These are phyloP conservation scores for Leccinum broughii DNA, from an alignment of 768 basidiomycete species.

Conservation along the genomic window DNA sequence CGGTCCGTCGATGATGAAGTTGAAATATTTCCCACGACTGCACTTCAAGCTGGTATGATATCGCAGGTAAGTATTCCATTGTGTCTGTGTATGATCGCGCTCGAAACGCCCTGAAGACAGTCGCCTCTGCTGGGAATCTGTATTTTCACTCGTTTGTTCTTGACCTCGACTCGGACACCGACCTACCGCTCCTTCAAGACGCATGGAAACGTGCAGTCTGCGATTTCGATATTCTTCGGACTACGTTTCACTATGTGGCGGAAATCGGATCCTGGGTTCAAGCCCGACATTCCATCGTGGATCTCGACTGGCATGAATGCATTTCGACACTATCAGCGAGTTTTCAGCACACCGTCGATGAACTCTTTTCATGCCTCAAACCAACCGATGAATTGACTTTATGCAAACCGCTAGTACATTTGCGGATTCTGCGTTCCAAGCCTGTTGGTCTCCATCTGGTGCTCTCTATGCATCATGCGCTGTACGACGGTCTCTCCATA, in stretches of 20 bases:
- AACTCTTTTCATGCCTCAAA: constrained; percentile 12
- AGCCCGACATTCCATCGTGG: constrained; percentile 26
- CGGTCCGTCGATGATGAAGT: constrained; percentile 34
- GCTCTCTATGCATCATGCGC: constrained; percentile 47
- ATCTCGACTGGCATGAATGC: constrained; percentile 27
- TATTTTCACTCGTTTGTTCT: constrained; percentile 37
- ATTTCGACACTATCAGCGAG: constrained; percentile 5
- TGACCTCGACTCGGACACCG: constrained; percentile 15
- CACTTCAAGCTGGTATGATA: constrained; percentile 49
- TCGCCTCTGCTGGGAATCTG: constrained; percentile 29
- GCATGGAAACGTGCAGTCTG: constrained; percentile 39
- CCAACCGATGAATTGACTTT: constrained; percentile 28
- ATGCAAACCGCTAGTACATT: constrained; percentile 34
- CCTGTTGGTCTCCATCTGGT: constrained; percentile 27
- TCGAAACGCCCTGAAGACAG: constrained; percentile 23
- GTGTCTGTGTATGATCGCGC: not conserved
- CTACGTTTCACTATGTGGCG: constrained; percentile 46
- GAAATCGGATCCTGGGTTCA: constrained; percentile 35
- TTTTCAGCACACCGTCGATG: constrained; percentile 14
- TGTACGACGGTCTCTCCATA: constrained; percentile 49
- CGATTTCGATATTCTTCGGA: constrained; percentile 43
- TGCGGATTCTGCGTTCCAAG: constrained; percentile 16
- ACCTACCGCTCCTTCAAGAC: constrained; percentile 31
- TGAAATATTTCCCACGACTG: constrained; percentile 41
- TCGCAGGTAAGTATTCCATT: constrained; percentile 39